A percentile compares a stretch with the other conserved stretches of the same genome.
These are phyloP conservation scores for Durusdinium trenchii DNA, from an alignment of 73 alveolate genomes.

Conservation along the genomic window DNA sequence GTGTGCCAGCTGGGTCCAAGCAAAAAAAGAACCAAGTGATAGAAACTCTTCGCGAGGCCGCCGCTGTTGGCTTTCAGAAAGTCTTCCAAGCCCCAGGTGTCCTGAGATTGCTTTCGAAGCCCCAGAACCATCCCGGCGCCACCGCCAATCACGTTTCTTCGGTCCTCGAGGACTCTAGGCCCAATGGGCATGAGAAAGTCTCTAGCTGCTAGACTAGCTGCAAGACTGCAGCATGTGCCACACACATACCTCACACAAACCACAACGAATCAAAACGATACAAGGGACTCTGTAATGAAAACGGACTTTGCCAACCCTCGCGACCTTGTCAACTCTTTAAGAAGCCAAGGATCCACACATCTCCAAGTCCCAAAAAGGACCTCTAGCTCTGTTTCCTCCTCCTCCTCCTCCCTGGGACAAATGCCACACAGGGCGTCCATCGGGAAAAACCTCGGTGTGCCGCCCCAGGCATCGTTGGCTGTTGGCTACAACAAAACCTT, in stretches of 20 bases:
- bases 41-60: background rate
- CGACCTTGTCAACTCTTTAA: background rate
- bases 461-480: background rate
- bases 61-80: conserved; percentile 20
- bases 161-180: background rate
- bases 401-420: background rate
- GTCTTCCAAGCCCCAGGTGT: conserved; percentile 41
- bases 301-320: background rate
- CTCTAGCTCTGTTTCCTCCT: background rate
- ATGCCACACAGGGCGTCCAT: background rate
- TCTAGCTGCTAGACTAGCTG: background rate
- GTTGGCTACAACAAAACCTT: background rate
- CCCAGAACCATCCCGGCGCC: background rate
- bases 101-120: background rate
- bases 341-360: background rate
- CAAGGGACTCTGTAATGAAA: background rate
- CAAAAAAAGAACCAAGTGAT: background rate
- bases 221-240: background rate
- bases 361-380: background rate
- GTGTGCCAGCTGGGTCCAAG: background rate
- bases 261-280: background rate
- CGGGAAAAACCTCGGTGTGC: conserved; percentile 3
- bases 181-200: background rate
- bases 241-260: background rate
- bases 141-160: background rate